Conservation (phyloP, 2,329 filamentous ascomycete species). For the Neofusicoccum laricinum region DNA sequence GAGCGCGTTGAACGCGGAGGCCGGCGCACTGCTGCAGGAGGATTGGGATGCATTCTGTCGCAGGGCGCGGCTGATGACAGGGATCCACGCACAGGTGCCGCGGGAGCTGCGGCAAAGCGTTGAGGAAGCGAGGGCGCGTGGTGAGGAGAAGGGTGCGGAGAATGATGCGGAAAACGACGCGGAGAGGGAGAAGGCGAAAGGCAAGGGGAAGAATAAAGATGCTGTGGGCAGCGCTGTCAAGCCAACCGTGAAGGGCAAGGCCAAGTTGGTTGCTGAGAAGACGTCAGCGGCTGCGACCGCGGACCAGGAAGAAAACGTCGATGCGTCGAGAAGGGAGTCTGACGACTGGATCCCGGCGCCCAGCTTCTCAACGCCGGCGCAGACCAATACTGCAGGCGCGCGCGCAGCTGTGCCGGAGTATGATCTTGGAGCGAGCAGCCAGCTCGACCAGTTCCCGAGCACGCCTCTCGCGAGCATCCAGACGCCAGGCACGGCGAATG, state of each 20-base stretch:
- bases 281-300: conserved; percentile 12
- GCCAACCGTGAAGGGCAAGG: conserved; percentile 20
- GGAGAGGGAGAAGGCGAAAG: conserved; percentile 20
- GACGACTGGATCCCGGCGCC: conserved; percentile 36
- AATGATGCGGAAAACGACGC: conserved; percentile 21
- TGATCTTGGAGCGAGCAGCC: conserved; percentile 21
- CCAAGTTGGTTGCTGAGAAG: conserved; percentile 17
- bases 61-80: conserved; percentile 60
- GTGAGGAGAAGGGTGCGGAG: conserved; percentile 36
- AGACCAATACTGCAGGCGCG: background rate
- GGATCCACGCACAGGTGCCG: conserved; percentile 58
- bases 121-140: conserved; percentile 52
- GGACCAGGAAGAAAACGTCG: conserved; percentile 29
- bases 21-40: conserved; percentile 57
- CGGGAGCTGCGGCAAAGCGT: conserved; percentile 43
- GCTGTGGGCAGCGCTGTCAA: conserved; percentile 22
- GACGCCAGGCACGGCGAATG: conserved; percentile 1
- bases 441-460: conserved; percentile 22
- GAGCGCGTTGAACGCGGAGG: conserved; percentile 60
- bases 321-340: conserved; percentile 27
- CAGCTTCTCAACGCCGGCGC: conserved; percentile 20
- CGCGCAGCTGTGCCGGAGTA: conserved; percentile 24
- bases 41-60: conserved; percentile 57
- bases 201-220: conserved; percentile 27
- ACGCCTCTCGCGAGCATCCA: conserved; percentile 3